A percentile compares a stretch with the other conserved stretches of the same genome.
Evolutionary conservation across 495 filamentous ascomycete genomes (phyloP).

Genomic region (Trichoderma reesei): DNA sequence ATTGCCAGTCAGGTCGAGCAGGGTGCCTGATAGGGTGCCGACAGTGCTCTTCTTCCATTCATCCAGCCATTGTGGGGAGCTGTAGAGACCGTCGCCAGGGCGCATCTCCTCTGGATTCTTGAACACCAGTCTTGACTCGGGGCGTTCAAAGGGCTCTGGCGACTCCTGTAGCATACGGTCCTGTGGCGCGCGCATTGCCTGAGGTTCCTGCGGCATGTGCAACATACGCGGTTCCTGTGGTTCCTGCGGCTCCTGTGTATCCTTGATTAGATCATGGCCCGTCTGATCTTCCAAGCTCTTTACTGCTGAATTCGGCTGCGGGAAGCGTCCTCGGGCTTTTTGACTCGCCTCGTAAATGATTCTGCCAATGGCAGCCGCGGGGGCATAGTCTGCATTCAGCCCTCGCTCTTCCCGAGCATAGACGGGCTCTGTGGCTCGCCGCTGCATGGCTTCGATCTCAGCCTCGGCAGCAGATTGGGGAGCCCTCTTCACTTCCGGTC

Average conservation of each 20-base stretch:
- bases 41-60: conserved; percentile 50
- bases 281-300: conserved; percentile 2
- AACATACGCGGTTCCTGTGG: background rate
- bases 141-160: background rate
- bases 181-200: background rate
- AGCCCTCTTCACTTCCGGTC: background rate
- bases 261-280: background rate
- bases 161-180: background rate
- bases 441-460: background rate
- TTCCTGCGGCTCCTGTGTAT: background rate
- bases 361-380: conserved; percentile 4
- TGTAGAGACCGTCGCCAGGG: conserved; percentile 35
- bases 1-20: conserved; percentile 37
- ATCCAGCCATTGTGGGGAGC: conserved; percentile 38
- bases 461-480: background rate
- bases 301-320: background rate
- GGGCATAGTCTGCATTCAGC: conserved; percentile 2
- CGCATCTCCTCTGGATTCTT: conserved; percentile 30
- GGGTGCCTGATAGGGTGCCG: conserved; percentile 37
- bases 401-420: background rate
- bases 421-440: background rate
- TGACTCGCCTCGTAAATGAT: conserved; percentile 9
- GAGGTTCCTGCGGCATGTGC: background rate
- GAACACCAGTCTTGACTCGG: conserved; percentile 27
- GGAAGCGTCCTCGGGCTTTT: background rate